These are phyloP conservation scores for Tuber melanosporum DNA, from an alignment of 495 filamentous ascomycete genomes.

Conservation along the genomic window DNA sequence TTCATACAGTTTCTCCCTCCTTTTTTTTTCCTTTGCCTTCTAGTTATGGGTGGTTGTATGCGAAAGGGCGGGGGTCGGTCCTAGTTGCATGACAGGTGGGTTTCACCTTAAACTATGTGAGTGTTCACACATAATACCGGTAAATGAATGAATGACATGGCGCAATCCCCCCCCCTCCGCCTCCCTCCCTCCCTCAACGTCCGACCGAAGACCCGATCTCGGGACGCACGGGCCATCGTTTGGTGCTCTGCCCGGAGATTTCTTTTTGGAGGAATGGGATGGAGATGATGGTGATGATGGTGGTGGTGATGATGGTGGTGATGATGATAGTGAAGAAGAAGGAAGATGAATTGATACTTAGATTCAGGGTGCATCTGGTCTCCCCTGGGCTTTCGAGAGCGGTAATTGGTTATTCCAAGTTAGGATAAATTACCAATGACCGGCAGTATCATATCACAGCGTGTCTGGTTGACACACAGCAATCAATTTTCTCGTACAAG, in stretches of 20 bases:
- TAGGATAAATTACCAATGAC: too few relatives aligned
- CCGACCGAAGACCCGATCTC: not conserved
- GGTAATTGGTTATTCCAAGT: too few relatives aligned
- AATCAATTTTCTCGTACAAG: too few relatives aligned
- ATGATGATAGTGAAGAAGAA: not conserved
- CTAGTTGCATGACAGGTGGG: not conserved
- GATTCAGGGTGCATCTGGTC: too few relatives aligned
- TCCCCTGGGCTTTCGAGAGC: too few relatives aligned
- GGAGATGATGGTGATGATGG: not conserved
- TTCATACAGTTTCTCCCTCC: not conserved
- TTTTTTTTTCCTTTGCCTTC: not conserved
- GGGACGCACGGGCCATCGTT: not conserved
- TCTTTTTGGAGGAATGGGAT: not conserved
- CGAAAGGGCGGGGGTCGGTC: not conserved
- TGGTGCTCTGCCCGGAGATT: not conserved
- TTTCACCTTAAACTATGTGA: not conserved
- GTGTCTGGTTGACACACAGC: too few relatives aligned
- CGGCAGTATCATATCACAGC: too few relatives aligned
- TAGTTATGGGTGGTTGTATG: not conserved
- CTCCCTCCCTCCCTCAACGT: not conserved
- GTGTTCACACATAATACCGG: not conserved
- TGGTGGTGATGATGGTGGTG: not conserved
- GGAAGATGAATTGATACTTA: not conserved
- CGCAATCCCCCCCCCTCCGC: not conserved
- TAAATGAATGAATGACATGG: not conserved